phyloP scores from a whole-genome alignment of 495 filamentous ascomycete species.

The Aspergillus saccharolyticus region DNA sequence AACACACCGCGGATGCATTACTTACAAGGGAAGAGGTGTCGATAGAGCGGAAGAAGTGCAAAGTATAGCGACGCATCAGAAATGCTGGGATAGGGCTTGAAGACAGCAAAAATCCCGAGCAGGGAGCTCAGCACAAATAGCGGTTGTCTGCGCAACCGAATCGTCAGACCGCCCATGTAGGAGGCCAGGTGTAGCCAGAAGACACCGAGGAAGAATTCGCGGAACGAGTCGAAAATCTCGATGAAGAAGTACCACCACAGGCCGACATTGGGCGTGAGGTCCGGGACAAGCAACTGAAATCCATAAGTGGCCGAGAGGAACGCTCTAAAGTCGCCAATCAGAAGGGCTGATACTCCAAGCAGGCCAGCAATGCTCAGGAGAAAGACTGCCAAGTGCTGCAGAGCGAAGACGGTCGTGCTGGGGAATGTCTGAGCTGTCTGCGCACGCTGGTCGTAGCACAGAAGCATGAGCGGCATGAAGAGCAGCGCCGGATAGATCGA shows the following conservation, averaged over 20 bases:
- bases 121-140: slow-evolving; percentile 78
- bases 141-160: slow-evolving; percentile 77
- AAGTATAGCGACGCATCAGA: slow-evolving; percentile 81
- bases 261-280: slow-evolving; percentile 90
- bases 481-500: slow-evolving; percentile 87
- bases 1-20: slow-evolving; percentile 10
- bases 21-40: slow-evolving; percentile 86
- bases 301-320: slow-evolving; percentile 88
- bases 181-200: slow-evolving; percentile 93
- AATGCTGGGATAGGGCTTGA: slow-evolving; percentile 94
- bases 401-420: slow-evolving; percentile 42
- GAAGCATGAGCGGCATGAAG: slow-evolving; percentile 73
- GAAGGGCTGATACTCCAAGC: slow-evolving; percentile 63
- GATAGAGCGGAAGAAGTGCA: slow-evolving; percentile 76
- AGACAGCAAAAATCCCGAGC: slow-evolving; percentile 82
- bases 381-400: slow-evolving; percentile 44
- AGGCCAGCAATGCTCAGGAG: slow-evolving; percentile 48
- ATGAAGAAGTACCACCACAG: slow-evolving; percentile 99
- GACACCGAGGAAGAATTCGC: slow-evolving; percentile 92
- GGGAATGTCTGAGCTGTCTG: slow-evolving; percentile 16
- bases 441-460: slow-evolving; percentile 68
- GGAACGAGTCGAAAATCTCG: slow-evolving; percentile 98
- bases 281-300: slow-evolving; percentile 82
- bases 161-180: slow-evolving; percentile 78
- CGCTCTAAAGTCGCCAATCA: slow-evolving; percentile 75